These are phyloP conservation scores for Corylus heterophylla DNA, from an alignment of 306 rosid genomes.

Conservation along the genomic window DNA sequence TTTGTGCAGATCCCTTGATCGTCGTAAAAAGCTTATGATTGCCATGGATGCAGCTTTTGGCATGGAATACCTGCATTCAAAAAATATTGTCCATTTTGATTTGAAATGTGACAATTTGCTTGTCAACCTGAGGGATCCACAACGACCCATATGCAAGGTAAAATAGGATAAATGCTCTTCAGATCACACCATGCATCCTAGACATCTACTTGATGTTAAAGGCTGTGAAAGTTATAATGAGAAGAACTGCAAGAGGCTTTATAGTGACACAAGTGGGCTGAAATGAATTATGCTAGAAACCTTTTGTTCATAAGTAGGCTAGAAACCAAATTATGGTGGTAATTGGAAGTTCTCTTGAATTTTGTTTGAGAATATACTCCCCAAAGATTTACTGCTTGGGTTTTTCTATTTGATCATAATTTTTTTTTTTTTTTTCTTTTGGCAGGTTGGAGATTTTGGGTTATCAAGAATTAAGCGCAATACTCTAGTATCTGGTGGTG, in stretches of 20 bases:
- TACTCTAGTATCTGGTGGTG: slow-evolving; percentile 42
- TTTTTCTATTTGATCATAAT: not conserved
- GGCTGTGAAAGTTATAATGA: slow-evolving; percentile 7
- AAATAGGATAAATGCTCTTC: not conserved
- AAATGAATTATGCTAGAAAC: not conserved
- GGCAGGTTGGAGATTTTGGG: slow-evolving; percentile 37
- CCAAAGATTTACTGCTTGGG: not conserved
- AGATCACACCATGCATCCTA: not conserved
- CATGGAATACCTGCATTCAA: slow-evolving; percentile 37
- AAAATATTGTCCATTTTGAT: slow-evolving; percentile 41
- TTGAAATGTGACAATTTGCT: slow-evolving; percentile 39
- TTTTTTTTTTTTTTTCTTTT: not conserved
- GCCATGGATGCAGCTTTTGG: slow-evolving; percentile 44
- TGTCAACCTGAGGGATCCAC: slow-evolving; percentile 40
- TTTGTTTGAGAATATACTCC: not conserved
- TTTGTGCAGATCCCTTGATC: slow-evolving; percentile 31
- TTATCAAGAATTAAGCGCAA: slow-evolving; percentile 38
- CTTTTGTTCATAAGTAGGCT: not conserved
- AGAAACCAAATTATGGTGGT: not conserved
- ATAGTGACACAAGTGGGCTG: not conserved
- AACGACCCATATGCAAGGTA: slow-evolving; percentile 44
- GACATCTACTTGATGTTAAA: not conserved
- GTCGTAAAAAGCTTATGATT: slow-evolving; percentile 32
- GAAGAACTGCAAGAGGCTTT: not conserved
- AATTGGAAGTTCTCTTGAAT: not conserved